These are phyloP conservation scores for Plasmopara viticola DNA, from an alignment of 352 stramenopile species.

Conservation along the genomic window DNA sequence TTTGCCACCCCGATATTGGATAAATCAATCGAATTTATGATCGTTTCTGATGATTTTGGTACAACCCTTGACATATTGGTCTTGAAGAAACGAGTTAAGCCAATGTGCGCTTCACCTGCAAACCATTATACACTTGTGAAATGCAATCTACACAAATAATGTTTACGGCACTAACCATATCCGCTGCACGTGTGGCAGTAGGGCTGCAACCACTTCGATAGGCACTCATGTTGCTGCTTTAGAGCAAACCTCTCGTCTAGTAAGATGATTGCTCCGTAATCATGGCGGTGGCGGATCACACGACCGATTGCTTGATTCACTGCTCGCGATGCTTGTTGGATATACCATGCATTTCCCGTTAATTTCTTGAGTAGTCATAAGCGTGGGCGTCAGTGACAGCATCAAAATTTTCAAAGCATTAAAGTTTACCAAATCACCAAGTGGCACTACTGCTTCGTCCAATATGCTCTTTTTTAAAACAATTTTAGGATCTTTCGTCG, in stretches of 20 bases:
- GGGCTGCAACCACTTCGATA: conserved; percentile 94
- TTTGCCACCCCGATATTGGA: conserved; percentile 26
- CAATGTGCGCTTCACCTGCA: conserved; percentile 75
- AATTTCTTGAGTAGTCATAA: conserved; percentile 55
- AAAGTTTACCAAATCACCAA: conserved; percentile 49
- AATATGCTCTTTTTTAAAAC: conserved; percentile 96
- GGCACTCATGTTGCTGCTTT: conserved; percentile 82
- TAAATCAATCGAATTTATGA: conserved; percentile 30
- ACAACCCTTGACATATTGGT: conserved; percentile 48
- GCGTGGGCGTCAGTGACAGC: conserved; percentile 3
- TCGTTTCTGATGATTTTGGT: conserved; percentile 9
- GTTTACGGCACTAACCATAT: conserved; percentile 46
- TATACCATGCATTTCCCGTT: conserved; percentile 97
- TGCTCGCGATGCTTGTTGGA: conserved; percentile 94
- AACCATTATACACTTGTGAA: conserved; percentile 7
- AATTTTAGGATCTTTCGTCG: conserved; percentile 96
- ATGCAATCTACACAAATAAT: neutral
- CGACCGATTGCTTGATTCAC: conserved; percentile 99
- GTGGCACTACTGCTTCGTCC: conserved; percentile 65
- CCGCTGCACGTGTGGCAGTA: conserved; percentile 56
- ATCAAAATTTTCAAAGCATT: neutral
- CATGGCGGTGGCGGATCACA: conserved; percentile 97
- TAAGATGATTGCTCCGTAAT: conserved; percentile 98
- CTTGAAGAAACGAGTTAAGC: conserved; percentile 80
- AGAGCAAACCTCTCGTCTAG: conserved; percentile 95